Evolutionary conservation across 805 yeast genomes (phyloP), one percentile per base, ranked within the genome.

Genomic region (Cyberlindnera euphorbiae): DNA sequence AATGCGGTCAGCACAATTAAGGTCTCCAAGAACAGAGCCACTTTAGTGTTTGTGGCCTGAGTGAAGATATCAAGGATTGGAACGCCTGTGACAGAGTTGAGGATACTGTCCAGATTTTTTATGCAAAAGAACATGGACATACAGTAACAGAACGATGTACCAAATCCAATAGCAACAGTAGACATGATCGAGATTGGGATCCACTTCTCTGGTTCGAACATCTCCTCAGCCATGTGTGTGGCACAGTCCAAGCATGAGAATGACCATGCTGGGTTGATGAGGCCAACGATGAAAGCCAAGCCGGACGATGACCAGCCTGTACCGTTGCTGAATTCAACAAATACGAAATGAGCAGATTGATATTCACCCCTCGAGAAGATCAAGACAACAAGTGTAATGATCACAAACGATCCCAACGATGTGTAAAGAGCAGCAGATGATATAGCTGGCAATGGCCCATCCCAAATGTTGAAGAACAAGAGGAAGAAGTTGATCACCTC

Each of bases 221-320:
- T 69, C 51, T 80, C 87, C 52, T 81, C 88, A 17, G 82, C 77
- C 71, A 81, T 67, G 49, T 80, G 87, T 4, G 85, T 77, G 3
- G 85, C 84, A 39, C 78, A 74, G 51, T 80, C 88, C 33, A 78
- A 64, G 45, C 86, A 79, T 19, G 77, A 68, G 61, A 78, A 79
- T 8, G 80, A 73, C 83, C 83, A 80, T 37, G 76, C 73, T 6
- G 85, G 82, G 52, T 79, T 79, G 46, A 79, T 71, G 32, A 79
- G 58, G n/a, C 87, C 86, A 12, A 77, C 74, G 37, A 79, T 69
- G 52, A 79, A 76, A 0, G 83, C 81, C 55, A 78, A 69, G 18
- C 73, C 84, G 2, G 72, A 46, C 3, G 72, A 63, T 8, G 62
- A 46, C 82, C 84, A 78, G 26, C 85, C 85, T 1, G 83, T 76